Evolutionary conservation across 2,329 filamentous ascomycete genomes (phyloP).

Genomic region (Elsinoe perseae): DNA sequence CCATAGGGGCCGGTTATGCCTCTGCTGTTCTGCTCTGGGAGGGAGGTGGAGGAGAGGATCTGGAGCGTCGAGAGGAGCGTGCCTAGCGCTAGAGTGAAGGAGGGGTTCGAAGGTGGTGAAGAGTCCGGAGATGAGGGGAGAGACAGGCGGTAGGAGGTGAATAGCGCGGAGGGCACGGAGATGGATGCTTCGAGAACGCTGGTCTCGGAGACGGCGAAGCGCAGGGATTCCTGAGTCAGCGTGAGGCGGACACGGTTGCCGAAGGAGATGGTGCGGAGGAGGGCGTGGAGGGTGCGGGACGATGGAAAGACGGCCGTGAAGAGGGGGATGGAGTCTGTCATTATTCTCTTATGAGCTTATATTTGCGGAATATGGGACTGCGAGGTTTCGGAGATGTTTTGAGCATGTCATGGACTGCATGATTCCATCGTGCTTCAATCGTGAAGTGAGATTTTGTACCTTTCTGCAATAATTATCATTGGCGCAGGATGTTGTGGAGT

Average conservation of each 20-base stretch:
- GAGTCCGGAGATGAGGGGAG: conserved; percentile 37
- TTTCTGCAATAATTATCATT: no score
- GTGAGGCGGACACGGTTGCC: conserved; percentile 65
- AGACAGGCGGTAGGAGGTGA: conserved; percentile 74
- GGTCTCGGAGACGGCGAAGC: conserved; percentile 80
- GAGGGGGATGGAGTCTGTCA: conserved; percentile 40
- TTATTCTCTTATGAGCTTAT: neutral
- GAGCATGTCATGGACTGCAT: neutral
- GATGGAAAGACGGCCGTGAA: conserved; percentile 72
- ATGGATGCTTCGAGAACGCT: conserved; percentile 83
- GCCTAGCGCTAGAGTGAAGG: conserved; percentile 79
- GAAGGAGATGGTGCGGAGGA: conserved; percentile 57
- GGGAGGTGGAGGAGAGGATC: conserved; percentile 67
- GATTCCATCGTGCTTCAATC: neutral
- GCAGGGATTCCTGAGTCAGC: conserved; percentile 75
- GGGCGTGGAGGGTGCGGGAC: conserved; percentile 63
- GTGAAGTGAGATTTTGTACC: neutral
- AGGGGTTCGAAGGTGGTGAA: conserved; percentile 45
- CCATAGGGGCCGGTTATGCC: neutral
- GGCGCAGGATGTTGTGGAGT: no score
- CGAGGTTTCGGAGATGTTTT: no score
- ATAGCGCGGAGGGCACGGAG: conserved; percentile 81
- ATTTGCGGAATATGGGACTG: no score
- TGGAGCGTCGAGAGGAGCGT: conserved; percentile 89
- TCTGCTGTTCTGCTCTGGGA: conserved; percentile 25